phyloP scores from a whole-genome alignment of 352 stramenopile species.

The Phytopythium vexans region DNA sequence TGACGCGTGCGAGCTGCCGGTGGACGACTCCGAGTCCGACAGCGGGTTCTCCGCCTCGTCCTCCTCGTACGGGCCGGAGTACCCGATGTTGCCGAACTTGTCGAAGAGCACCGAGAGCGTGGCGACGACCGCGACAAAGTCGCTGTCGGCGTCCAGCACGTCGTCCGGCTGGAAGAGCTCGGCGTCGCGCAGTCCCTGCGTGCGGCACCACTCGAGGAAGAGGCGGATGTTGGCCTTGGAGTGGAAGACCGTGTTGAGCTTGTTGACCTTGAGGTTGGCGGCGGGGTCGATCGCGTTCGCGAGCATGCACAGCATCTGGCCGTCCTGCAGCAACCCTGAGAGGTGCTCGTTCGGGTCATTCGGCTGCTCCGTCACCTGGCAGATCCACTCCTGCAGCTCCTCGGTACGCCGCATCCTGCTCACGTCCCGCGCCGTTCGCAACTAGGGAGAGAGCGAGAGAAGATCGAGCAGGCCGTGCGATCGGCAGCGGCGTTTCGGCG shows the following conservation, averaged over 20 bases:
- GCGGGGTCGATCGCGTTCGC: constrained; percentile 77
- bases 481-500: constrained; percentile 4
- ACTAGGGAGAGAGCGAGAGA: constrained; percentile 18
- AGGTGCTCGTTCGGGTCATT: constrained; percentile 76
- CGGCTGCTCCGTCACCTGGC: constrained; percentile 65
- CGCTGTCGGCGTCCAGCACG: constrained; percentile 56
- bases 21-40: constrained; percentile 60
- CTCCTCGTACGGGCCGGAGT: constrained; percentile 49
- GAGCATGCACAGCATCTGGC: constrained; percentile 82
- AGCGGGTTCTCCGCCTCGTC: constrained; percentile 44
- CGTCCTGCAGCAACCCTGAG: constrained; percentile 78
- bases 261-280: constrained; percentile 82
- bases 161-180: constrained; percentile 83
- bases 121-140: constrained; percentile 57
- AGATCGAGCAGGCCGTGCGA: constrained; percentile 6
- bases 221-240: constrained; percentile 81
- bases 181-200: constrained; percentile 59
- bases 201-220: constrained; percentile 79
- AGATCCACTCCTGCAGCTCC: constrained; percentile 85
- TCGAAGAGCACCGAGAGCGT: constrained; percentile 87
- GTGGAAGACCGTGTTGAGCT: constrained; percentile 88
- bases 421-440: not conserved
- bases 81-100: constrained; percentile 65
- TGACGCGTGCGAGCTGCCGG: constrained; percentile 52
- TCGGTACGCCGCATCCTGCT: constrained; percentile 66